phyloP scores from a whole-genome alignment of 2,329 filamentous ascomycete genomes.

The Fusarium stilboides region DNA sequence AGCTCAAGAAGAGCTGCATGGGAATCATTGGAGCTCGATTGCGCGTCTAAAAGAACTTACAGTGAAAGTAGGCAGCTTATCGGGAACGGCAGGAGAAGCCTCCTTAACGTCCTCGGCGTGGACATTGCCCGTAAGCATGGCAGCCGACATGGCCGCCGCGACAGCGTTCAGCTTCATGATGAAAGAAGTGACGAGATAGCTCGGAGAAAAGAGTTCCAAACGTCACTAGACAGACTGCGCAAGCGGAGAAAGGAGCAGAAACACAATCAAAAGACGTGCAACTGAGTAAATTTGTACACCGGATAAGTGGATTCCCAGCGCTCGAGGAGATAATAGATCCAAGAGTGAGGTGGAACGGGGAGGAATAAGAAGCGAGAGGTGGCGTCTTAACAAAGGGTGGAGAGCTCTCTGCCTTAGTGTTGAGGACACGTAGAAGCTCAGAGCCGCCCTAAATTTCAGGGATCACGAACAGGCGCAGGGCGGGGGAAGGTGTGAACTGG shows the following conservation, averaged over 20 bases:
- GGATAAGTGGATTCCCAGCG: constrained; percentile 45
- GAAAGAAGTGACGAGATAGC: constrained; percentile 65
- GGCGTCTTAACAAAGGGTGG: constrained; percentile 50
- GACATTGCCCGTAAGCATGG: constrained; percentile 78
- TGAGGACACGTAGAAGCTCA: constrained; percentile 56
- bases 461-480: constrained; percentile 45
- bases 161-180: constrained; percentile 89
- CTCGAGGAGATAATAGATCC: constrained; percentile 49
- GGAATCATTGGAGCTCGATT: constrained; percentile 11
- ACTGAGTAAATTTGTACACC: constrained; percentile 13
- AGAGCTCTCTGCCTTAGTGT: constrained; percentile 50
- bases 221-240: constrained; percentile 47
- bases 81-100: constrained; percentile 66
- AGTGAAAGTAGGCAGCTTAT: constrained; percentile 85
- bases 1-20: constrained; percentile 1
- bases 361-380: constrained; percentile 42
- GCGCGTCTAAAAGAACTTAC: constrained; percentile 68
- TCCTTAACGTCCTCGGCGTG: constrained; percentile 74
- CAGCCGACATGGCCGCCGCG: constrained; percentile 82
- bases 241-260: constrained; percentile 10
- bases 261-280: constrained; percentile 22
- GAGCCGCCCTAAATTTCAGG: constrained; percentile 48
- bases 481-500: constrained; percentile 22
- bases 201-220: constrained; percentile 25
- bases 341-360: constrained; percentile 50